A percentile compares a stretch with the other conserved stretches of the same genome.
Evolutionary conservation across 2,329 filamentous ascomycete genomes (phyloP).

Genomic region (Celoporthe dispersa): DNA sequence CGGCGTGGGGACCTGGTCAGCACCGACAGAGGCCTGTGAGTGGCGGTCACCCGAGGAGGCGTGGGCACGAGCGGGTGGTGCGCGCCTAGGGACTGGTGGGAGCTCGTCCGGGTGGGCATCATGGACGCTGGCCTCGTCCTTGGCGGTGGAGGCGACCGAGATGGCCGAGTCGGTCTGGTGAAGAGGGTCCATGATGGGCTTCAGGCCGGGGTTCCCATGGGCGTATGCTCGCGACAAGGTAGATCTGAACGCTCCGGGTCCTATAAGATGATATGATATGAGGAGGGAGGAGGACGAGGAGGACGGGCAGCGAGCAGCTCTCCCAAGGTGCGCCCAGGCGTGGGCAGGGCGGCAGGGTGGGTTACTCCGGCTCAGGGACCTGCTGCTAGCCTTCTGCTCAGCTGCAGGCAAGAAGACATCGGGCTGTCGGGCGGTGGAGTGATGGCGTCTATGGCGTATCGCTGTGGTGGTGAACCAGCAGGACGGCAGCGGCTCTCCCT

Average conservation of each 20-base stretch:
- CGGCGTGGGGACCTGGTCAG: not conserved
- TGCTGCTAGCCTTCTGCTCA: not conserved
- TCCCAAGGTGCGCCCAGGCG: too few relatives aligned
- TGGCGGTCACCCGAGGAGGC: slow-evolving; percentile 3
- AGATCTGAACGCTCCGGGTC: not conserved
- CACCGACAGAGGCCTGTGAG: not conserved
- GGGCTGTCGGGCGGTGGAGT: not conserved
- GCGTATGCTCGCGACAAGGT: not conserved
- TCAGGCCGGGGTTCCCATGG: not conserved
- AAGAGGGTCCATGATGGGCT: slow-evolving; percentile 28
- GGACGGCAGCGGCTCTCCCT: not conserved
- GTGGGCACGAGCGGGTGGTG: slow-evolving; percentile 7
- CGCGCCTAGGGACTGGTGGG: not conserved
- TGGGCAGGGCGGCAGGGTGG: not conserved
- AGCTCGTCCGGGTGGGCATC: slow-evolving; percentile 2
- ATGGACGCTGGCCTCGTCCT: slow-evolving; percentile 13
- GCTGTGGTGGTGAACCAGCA: not conserved
- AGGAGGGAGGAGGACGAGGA: not conserved
- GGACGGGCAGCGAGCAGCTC: not conserved
- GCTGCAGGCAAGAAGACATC: not conserved
- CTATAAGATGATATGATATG: too few relatives aligned
- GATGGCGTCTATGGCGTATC: not conserved
- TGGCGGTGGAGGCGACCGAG: slow-evolving; percentile 25
- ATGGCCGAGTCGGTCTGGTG: slow-evolving; percentile 31
- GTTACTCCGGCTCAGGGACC: not conserved